Base-by-base conservation (phyloP, 208 protist species). In the Trypanosoma boissoni region DNA sequence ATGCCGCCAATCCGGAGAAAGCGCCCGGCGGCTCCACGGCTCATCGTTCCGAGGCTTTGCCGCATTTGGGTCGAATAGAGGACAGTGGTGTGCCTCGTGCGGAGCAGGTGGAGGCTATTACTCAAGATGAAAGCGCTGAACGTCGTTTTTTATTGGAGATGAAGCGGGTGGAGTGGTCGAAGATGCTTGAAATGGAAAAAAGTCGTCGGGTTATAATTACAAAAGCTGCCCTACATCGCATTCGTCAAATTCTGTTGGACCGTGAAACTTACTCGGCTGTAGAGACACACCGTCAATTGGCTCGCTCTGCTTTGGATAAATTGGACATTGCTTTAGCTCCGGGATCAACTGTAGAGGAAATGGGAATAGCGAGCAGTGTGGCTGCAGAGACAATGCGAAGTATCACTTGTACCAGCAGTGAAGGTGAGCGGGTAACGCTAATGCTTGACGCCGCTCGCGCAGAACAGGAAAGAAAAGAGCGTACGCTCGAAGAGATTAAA, bases 131-230 rank as follows among this genome's bases (percentile, higher is more conserved):
- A 20, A 57, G 36, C 2, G 14, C 57, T 27, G 48, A 57, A 24
- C 60, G 60, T 45, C 60, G 60, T 34, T 49, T 66, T 34, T n/a
- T 59, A 4, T 53, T 0, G 9, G 48, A 66, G 14, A n/a, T 49
- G 26, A 44, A 50, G 20, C 46, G 49, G 8, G 16, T 58, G 48
- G 60, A 45, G 14, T 32, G 29, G 3, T 45, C 45, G 14, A 21
- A 3, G 5, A 2, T 66, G 18, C 6, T 32, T 21, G 23, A 58
- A 31, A 36, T 57, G 3, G 36, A 49, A 26, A 26, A 21, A 24
- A 5, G 21, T 31, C 29, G 20, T 16, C 23, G 37, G 3, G 24
- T 58, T 29, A n/a, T 28, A 2, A 32, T 57, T 57, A 8, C 27
- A 2, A 66, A 66, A 16, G 36, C 48, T 6, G 31, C 36, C 3